Base-by-base conservation (phyloP, 805 yeast species). In the Saccharomycopsis fibuligera region DNA sequence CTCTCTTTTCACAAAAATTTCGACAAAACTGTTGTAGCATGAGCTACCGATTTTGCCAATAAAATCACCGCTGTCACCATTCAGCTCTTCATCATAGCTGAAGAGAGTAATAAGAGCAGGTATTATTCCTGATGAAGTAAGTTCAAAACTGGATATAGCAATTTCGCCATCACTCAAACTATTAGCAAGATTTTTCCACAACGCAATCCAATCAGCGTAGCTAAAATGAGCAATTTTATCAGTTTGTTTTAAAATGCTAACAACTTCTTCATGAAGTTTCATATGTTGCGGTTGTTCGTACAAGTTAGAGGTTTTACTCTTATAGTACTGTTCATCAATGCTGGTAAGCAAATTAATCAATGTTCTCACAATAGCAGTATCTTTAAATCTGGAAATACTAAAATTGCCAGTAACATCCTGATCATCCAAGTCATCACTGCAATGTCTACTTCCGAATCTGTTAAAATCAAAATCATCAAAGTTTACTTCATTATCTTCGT, bases 91-190 rank as follows among this genome's bases (percentile, higher is more conserved):
- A 39, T 48, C 16, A 53, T 43, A 22, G 8, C 57, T 54, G 41
- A 79, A 74, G 2, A 70, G 47, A 1, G 49, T 22, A 3, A 68
- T 56, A 25, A 83, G 60, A 0, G 69, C 57, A 4, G 69, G 68
- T 5, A 83, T 70, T 5, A 86, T 61, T 0, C 89, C 89, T 1
- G 89, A 83, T 2, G 83, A 73, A 4, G 81, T 70, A 30, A 89
- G 67, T 60, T 88, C 96, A 65, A 80, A 86, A 50, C 90, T 81
- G 0, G 96, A 86, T 4, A 84, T 66, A 4, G 56, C 54, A 35
- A 54, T 58, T 6, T 51, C 47, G 1, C 60, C 59, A 17, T 54
- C 56, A 14, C 69, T 67, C 23, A 75, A 56, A 1, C 68, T 60
- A 4, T 52, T 46, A 10, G 62, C 63, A 3, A 79, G 61, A 38